Base-by-base conservation (phyloP, 2,329 filamentous ascomycete species). In the Phialophora chinensis region DNA sequence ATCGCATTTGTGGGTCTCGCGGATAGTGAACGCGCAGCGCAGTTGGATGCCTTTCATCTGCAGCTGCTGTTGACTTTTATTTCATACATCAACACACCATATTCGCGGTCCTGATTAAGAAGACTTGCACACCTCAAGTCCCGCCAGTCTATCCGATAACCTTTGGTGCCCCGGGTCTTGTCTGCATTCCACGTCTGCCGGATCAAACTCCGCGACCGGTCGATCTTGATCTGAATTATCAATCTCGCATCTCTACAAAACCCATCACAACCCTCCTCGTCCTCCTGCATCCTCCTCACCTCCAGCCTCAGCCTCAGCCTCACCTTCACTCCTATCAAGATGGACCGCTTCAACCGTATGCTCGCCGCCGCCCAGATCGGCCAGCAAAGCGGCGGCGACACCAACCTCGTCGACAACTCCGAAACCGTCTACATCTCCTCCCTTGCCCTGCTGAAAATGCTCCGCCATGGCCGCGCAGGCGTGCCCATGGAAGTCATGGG, bases 401-500 rank as follows among this genome's bases (percentile, higher is more conserved):
- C 88, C 47, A 93, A 90, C 77, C 87, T 99, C 68, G 96, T 99
- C 79, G 95, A 99, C 79, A 99, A 99, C 83, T 97, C 94, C 75
- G 95, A 99, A 84, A 99, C 95, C 38, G 95, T 99, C 73, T 97
- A 99, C 83, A 99, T 99, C 75, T 99, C 95, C 60, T 99, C 95
- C 57, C 88, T 99, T 68, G 95, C 95, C 60, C 86, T 99, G 61
- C 86, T 99, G 74, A 99, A 99, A 87, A 99, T 99, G 95, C 86
- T 99, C 80, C 90, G 95, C 78, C 95, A 99, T 81, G 95, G 95
- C 71, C 91, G 95, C 73, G 95, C 95, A 49, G 95, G 95, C 83
- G 95, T 99, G 72, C 95, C 95, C 23, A 99, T 99, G 95, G 95
- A 99, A 85, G 95, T 99, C 79, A 99, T 99, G 95, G 95, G 95